A percentile compares a stretch with the other conserved stretches of the same genome.
Evolutionary conservation across 441 rosid species (phyloP).

Genomic region (Hura crepitans): DNA sequence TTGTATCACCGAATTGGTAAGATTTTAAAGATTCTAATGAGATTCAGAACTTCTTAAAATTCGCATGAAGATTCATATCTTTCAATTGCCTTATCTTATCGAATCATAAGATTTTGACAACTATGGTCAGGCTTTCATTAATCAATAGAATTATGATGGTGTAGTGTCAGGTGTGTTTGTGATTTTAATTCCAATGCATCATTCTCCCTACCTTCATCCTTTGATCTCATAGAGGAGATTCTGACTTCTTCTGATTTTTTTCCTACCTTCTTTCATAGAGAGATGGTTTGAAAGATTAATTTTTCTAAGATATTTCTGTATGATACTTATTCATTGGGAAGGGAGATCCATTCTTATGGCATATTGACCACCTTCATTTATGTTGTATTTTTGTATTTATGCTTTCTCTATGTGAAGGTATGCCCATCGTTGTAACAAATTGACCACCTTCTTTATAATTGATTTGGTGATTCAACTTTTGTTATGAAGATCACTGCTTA

Average conservation of each 20-base stretch:
- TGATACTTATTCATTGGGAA: neutral
- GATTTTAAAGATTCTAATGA: too few relatives aligned
- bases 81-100: too few relatives aligned
- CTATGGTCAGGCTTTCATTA: neutral
- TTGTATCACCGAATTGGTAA: too few relatives aligned
- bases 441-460: neutral
- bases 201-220: neutral
- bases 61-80: too few relatives aligned
- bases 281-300: conserved; percentile 6
- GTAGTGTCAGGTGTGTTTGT: neutral
- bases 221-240: too few relatives aligned
- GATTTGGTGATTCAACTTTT: neutral
- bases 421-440: neutral
- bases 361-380: neutral
- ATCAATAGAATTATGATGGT: neutral
- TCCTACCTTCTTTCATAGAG: neutral
- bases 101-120: too few relatives aligned
- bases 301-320: neutral
- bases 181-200: neutral
- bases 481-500: conserved; percentile 4
- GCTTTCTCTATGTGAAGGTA: neutral
- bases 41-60: too few relatives aligned
- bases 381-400: neutral
- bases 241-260: neutral
- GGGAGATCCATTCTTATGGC: neutral